phyloP scores from a whole-genome alignment of 2,329 filamentous ascomycete genomes.

The Hortaea werneckii region DNA sequence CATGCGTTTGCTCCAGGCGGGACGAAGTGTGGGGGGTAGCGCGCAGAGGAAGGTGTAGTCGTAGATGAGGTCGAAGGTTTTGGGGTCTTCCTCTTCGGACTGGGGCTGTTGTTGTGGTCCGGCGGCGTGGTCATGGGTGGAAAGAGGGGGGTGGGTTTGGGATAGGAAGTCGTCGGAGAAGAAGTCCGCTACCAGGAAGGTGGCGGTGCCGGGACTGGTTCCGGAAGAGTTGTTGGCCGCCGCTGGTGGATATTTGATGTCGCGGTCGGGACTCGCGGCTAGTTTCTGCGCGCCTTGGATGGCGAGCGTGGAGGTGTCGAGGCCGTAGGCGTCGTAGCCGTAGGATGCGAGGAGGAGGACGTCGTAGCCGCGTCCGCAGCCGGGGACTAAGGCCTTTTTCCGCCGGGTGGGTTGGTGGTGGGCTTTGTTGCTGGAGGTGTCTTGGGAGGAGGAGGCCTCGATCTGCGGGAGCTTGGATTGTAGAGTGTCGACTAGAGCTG shows the following conservation, averaged over 20 bases:
- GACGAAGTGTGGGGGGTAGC: conserved; percentile 44
- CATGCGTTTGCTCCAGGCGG: conserved; percentile 48
- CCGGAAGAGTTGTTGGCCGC: conserved; percentile 15
- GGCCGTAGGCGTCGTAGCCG: conserved; percentile 67
- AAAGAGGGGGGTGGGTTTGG: conserved; percentile 25
- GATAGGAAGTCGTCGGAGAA: conserved; percentile 51
- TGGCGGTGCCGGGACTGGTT: conserved; percentile 40
- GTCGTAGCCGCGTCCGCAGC: conserved; percentile 75
- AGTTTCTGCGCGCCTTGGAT: conserved; percentile 39
- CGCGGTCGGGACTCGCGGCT: conserved; percentile 24
- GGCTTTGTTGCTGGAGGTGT: neutral
- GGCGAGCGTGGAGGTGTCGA: conserved; percentile 54
- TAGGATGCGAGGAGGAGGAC: conserved; percentile 62
- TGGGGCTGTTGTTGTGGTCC: neutral
- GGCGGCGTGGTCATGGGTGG: no score
- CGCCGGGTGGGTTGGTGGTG: conserved; percentile 11
- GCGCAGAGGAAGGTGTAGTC: conserved; percentile 58
- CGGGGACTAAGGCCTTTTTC: conserved; percentile 61
- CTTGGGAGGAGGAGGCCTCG: neutral
- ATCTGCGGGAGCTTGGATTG: conserved; percentile 10
- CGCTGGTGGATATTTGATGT: conserved; percentile 27
- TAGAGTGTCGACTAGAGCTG: conserved; percentile 48
- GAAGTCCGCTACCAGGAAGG: conserved; percentile 56
- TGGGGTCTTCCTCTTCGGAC: conserved; percentile 11
- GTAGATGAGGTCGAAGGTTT: conserved; percentile 55